Evolutionary conservation across 2,329 filamentous ascomycete genomes (phyloP), one percentile per base, ranked within the genome.

Genomic region (Hypoxylon rubiginosum): DNA sequence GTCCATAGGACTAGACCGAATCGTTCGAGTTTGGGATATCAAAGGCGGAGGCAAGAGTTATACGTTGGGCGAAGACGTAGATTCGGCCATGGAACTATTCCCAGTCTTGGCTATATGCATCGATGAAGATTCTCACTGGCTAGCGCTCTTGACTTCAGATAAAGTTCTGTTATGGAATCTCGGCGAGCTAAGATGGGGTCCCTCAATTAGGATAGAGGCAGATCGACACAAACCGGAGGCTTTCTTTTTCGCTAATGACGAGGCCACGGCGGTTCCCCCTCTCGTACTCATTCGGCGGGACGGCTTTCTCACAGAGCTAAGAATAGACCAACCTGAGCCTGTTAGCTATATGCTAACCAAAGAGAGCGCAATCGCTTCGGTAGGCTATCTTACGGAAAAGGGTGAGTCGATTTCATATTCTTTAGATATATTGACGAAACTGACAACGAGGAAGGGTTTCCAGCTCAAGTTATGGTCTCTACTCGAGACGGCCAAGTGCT

Each of bases 1-100:
- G 4, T 92, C 91, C 1, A 85, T 92, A 39, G 90, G 90, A 0
- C 81, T 95, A 0, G 92, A 95, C 73, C 85, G 91, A 51, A 82
- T 84, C 10, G 88, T 93, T 13, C 85, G 88, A 15, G 81, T 92
- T 1, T 92, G 90, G 90, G 82, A 90, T 72, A 76, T 89, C 17
- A 84, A 82, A n/a, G 79, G 79, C 5, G 79, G 80, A 1, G 78
- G 78, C 3, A 73, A 72, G 11, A 81, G 78, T 68, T 85, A 84
- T 53, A 74, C 82, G 11, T 43, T 76, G 3, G 72, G 78, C 17
- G 79, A 80, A 26, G 77, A 83, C 19, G 79, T 83, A 60, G 69
- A 81, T 62, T 74, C 79, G 32, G 71, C 80, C 56, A 77, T 79
- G 11, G 79, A 81, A n/a, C 81, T 83, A 0, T 90, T 90, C 64